Conservation (phyloP, 768 basidiomycete species). For the Mycena maculata region DNA sequence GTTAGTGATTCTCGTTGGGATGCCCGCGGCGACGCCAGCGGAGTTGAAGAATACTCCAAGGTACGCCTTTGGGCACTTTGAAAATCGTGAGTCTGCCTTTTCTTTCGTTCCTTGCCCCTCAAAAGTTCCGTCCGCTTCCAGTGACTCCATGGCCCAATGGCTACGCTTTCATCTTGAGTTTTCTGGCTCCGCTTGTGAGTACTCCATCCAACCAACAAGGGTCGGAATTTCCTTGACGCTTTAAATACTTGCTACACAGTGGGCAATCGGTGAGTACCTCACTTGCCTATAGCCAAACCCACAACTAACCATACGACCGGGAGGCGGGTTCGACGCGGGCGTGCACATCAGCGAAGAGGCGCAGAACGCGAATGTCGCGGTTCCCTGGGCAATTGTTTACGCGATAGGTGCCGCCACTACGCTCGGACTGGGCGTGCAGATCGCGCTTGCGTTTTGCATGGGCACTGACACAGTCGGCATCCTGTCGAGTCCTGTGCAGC, state of each 20-base stretch:
- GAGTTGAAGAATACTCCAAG: constrained; percentile 2
- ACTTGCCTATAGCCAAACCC: not conserved
- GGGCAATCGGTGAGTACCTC: not conserved
- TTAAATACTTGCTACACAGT: not conserved
- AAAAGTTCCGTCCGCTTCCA: constrained; percentile 5
- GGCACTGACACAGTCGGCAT: constrained; percentile 55
- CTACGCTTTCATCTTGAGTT: constrained; percentile 62
- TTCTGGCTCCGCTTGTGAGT: constrained; percentile 62
- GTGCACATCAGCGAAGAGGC: constrained; percentile 47
- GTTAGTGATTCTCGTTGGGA: not conserved
- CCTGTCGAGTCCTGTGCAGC: constrained; percentile 43
- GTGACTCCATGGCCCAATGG: constrained; percentile 60
- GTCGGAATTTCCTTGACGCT: too few species aligned
- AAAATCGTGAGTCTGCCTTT: not conserved
- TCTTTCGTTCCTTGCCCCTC: not conserved
- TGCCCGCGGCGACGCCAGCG: not conserved
- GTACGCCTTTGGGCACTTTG: constrained; percentile 11
- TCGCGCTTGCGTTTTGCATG: constrained; percentile 69
- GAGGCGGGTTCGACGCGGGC: constrained; percentile 59
- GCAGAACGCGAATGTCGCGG: constrained; percentile 64
- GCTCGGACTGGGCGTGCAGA: constrained; percentile 57
- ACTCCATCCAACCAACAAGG: too few species aligned
- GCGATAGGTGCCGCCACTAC: constrained; percentile 57
- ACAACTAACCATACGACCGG: not conserved
- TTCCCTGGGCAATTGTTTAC: constrained; percentile 68